Percentiles rank a stretch among this genome's conserved stretches.
Evolutionary conservation across 495 filamentous ascomycete genomes (phyloP).

Genomic region (Cercophora newfieldiana): DNA sequence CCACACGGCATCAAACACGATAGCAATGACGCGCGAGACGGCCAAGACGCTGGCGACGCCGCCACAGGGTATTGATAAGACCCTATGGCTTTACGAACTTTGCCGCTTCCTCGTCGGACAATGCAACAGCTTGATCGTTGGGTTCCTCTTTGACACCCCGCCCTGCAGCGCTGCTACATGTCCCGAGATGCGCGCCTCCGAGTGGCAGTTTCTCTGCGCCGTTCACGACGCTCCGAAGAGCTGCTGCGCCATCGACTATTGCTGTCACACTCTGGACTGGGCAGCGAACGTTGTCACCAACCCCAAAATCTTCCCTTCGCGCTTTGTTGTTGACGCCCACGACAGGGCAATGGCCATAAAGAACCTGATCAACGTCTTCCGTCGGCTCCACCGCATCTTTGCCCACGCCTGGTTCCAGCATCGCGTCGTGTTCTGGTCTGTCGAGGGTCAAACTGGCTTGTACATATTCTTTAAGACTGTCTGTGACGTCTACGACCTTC

Average conservation of each 20-base stretch:
- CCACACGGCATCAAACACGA: slow-evolving; percentile 65
- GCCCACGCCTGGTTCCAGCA: slow-evolving; percentile 99
- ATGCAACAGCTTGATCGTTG: slow-evolving; percentile 86
- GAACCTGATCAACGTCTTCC: slow-evolving; percentile 90
- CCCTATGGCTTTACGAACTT: slow-evolving; percentile 95
- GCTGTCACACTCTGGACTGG: slow-evolving; percentile 97
- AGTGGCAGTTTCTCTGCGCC: slow-evolving; percentile 99
- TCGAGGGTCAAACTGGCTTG: slow-evolving; percentile 83
- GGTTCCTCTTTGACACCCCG: slow-evolving; percentile 85
- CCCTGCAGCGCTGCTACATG: slow-evolving; percentile 85
- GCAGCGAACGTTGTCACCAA: slow-evolving; percentile 87
- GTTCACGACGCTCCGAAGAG: slow-evolving; percentile 93
- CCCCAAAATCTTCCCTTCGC: slow-evolving; percentile 86
- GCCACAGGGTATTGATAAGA: slow-evolving; percentile 76
- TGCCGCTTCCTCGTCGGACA: slow-evolving; percentile 92
- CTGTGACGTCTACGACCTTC: slow-evolving; percentile 83
- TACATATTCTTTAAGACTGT: slow-evolving; percentile 97
- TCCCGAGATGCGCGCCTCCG: slow-evolving; percentile 95
- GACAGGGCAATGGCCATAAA: slow-evolving; percentile 69
- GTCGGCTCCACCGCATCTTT: slow-evolving; percentile 92
- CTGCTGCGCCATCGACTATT: slow-evolving; percentile 98
- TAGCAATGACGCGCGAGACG: slow-evolving; percentile 70
- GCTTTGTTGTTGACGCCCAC: slow-evolving; percentile 66
- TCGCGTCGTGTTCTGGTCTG: slow-evolving; percentile 89
- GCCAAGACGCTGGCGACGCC: slow-evolving; percentile 73